Percentiles rank a stretch among this genome's conserved stretches.
Conservation (phyloP, 2,329 filamentous ascomycete genomes). For the Neospermospora avenae region DNA sequence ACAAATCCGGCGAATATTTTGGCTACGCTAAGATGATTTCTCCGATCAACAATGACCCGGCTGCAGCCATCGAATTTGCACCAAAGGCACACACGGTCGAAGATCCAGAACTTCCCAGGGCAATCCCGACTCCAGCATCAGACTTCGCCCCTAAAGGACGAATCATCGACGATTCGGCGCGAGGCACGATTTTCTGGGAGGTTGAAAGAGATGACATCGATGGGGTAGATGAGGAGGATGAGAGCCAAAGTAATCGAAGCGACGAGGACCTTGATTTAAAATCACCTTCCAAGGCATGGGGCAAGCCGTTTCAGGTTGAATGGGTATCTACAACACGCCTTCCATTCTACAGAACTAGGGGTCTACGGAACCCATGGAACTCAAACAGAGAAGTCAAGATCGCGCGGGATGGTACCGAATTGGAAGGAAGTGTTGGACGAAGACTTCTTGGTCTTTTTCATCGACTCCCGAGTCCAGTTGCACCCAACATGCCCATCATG, state of each 20-base stretch:
- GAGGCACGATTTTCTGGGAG: conserved; percentile 98
- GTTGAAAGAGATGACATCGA: conserved; percentile 53
- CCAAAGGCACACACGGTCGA: conserved; percentile 58
- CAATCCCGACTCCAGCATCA: conserved; percentile 75
- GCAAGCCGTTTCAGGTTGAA: conserved; percentile 86
- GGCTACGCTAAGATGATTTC: conserved; percentile 91
- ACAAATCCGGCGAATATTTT: conserved; percentile 96
- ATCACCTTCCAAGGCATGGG: conserved; percentile 57
- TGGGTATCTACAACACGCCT: conserved; percentile 83
- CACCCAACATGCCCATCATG: conserved; percentile 20
- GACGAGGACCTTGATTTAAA: conserved; percentile 38
- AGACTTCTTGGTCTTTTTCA: conserved; percentile 79
- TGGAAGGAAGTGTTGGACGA: conserved; percentile 78
- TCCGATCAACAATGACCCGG: conserved; percentile 73
- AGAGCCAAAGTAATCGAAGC: conserved; percentile 38
- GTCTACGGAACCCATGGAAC: conserved; percentile 91
- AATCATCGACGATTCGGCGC: conserved; percentile 87
- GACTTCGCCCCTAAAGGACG: conserved; percentile 75
- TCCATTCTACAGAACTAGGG: conserved; percentile 85
- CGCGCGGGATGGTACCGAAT: conserved; percentile 87
- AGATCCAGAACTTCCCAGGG: conserved; percentile 68
- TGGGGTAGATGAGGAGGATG: conserved; percentile 46
- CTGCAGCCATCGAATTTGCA: conserved; percentile 65
- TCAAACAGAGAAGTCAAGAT: conserved; percentile 95
- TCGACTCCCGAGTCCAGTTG: conserved; percentile 36